These are phyloP conservation scores for Exophiala xenobiotica DNA, from an alignment of 2,329 filamentous ascomycete species.

Conservation along the genomic window DNA sequence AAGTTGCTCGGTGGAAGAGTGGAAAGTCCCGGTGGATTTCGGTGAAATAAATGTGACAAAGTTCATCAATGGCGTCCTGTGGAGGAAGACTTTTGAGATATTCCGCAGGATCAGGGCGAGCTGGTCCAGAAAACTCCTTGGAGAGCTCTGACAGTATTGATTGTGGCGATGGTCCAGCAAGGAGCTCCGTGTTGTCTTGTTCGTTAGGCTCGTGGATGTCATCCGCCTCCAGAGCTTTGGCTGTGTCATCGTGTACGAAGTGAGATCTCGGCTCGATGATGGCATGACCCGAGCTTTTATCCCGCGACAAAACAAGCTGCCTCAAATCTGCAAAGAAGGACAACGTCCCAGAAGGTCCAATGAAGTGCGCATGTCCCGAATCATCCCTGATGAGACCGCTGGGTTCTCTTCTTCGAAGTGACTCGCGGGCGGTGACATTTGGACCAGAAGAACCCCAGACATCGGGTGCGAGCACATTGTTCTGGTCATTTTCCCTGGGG, in stretches of 20 bases:
- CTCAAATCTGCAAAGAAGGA: constrained; percentile 3
- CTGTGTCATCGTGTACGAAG: background rate
- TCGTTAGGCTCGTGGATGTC: background rate
- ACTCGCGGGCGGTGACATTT: background rate
- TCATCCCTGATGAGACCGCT: background rate
- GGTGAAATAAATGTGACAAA: background rate
- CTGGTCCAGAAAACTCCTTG: background rate
- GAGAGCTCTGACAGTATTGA: background rate
- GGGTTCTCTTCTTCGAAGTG: background rate
- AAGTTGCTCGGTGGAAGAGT: constrained; percentile 3
- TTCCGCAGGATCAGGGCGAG: background rate
- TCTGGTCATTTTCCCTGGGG: background rate
- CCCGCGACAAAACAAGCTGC: background rate
- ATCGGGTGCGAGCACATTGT: background rate
- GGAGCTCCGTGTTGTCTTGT: background rate
- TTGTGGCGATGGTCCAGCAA: background rate
- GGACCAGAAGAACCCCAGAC: background rate
- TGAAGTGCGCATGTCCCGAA: background rate
- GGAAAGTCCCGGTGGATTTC: constrained; percentile 5
- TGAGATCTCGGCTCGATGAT: background rate
- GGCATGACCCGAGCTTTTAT: background rate
- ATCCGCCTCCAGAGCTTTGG: constrained; percentile 3
- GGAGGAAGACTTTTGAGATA: background rate
- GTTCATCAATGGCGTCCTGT: background rate
- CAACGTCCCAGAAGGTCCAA: constrained; percentile 2